Conservation (phyloP, 2,329 filamentous ascomycete genomes). For the Trichoderma brevicompactum region DNA sequence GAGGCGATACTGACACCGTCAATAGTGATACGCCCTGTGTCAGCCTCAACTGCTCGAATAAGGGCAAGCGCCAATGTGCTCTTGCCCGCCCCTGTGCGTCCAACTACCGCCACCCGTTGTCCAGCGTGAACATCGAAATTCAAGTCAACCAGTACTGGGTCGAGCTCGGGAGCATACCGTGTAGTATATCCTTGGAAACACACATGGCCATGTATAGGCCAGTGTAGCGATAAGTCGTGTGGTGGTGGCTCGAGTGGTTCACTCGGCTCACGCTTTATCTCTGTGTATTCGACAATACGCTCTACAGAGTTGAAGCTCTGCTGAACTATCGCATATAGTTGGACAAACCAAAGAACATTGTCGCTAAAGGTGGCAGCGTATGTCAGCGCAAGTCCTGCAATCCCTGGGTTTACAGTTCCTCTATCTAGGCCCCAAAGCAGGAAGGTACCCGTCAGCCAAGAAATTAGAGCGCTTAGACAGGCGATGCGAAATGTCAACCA, state of each 20-base stretch:
- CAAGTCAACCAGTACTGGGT: slow-evolving; percentile 75
- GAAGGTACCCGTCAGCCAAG: slow-evolving; percentile 65
- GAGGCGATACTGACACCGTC: slow-evolving; percentile 79
- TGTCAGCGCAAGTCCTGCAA: slow-evolving; percentile 65
- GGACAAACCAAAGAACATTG: slow-evolving; percentile 61
- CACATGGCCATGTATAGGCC: slow-evolving; percentile 79
- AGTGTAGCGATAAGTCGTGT: slow-evolving; percentile 43
- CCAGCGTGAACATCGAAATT: slow-evolving; percentile 77
- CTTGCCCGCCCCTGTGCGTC: slow-evolving; percentile 88
- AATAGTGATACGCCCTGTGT: slow-evolving; percentile 73
- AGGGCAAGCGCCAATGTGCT: slow-evolving; percentile 45
- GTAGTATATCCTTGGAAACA: slow-evolving; percentile 83
- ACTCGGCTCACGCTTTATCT: neutral
- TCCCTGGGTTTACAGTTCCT: slow-evolving; percentile 39
- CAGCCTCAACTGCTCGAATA: slow-evolving; percentile 24
- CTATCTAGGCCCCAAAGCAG: slow-evolving; percentile 44
- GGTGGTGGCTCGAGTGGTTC: neutral
- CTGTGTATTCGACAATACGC: slow-evolving; percentile 57
- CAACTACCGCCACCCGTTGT: slow-evolving; percentile 96
- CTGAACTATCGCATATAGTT: slow-evolving; percentile 83
- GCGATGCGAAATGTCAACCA: slow-evolving; percentile 66
- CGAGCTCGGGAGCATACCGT: slow-evolving; percentile 77
- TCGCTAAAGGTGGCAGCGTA: slow-evolving; percentile 69
- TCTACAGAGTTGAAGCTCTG: slow-evolving; percentile 69
- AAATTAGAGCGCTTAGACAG: slow-evolving; percentile 65